Percentiles rank a stretch among this genome's conserved stretches.
phyloP scores from a whole-genome alignment of 306 rosid species.

The Neltuma alba region DNA sequence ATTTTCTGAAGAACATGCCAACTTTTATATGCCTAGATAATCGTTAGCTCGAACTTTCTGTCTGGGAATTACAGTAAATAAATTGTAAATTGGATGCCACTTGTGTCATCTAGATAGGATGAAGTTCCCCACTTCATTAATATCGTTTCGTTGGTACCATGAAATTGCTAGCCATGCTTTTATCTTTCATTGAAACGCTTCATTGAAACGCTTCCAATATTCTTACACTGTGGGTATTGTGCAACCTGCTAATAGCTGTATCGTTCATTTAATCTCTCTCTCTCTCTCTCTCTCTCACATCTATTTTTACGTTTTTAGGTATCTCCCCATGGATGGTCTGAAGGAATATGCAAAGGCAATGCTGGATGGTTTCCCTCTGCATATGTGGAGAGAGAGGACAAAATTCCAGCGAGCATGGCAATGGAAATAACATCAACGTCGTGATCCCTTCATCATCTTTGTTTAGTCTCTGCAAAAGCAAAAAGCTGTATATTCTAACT shows the following conservation, averaged over 20 bases:
- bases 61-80: neutral
- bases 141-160: neutral
- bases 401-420: conserved; percentile 52
- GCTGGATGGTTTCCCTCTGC: conserved; percentile 99
- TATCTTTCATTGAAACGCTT: neutral
- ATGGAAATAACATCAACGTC: conserved; percentile 32
- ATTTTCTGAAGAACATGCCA: conserved; percentile 28
- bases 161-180: conserved; percentile 9
- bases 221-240: neutral
- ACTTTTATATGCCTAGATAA: neutral
- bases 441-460: conserved; percentile 32
- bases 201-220: neutral
- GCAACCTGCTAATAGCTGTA: conserved; percentile 5
- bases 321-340: conserved; percentile 85
- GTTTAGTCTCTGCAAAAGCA: conserved; percentile 33
- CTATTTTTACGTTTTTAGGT: conserved; percentile 45
- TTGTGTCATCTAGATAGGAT: neutral
- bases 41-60: neutral
- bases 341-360: conserved; percentile 80
- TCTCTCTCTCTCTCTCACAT: neutral
- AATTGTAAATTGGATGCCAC: neutral
- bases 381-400: conserved; percentile 73
- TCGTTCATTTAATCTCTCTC: neutral
- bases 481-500: conserved; percentile 41
- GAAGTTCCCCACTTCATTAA: neutral